Conservation (phyloP, 139 green algal genomes). For the Microglena sp. region DNA sequence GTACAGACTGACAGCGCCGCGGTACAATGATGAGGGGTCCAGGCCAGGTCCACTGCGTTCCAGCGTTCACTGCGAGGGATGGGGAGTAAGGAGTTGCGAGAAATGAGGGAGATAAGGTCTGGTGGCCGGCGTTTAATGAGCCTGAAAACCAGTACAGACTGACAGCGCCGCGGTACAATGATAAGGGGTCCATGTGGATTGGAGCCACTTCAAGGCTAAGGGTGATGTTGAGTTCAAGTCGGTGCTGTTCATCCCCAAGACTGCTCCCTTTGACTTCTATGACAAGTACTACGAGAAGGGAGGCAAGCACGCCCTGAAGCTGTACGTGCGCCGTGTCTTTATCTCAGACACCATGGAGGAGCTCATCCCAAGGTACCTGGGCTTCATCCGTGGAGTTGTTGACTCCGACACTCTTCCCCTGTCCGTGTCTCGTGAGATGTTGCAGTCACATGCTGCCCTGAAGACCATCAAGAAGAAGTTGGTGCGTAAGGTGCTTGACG, state of each 20-base stretch:
- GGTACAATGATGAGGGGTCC: too few species aligned
- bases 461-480: conserved; percentile 99
- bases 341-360: conserved; percentile 88
- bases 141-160: too few species aligned
- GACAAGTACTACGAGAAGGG: conserved; percentile 88
- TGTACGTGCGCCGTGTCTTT: conserved; percentile 94
- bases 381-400: conserved; percentile 83
- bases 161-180: too few species aligned
- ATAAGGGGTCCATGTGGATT: too few species aligned
- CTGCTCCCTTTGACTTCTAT: conserved; percentile 62
- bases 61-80: too few species aligned
- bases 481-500: conserved; percentile 80
- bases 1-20: too few species aligned
- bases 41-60: too few species aligned
- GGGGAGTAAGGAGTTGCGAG: too few species aligned
- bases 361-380: conserved; percentile 83
- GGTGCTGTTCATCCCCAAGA: conserved; percentile 82
- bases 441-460: conserved; percentile 72
- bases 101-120: too few species aligned
- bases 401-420: conserved; percentile 95
- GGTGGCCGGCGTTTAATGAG: too few species aligned
- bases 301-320: conserved; percentile 54
- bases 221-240: conserved; percentile 97
- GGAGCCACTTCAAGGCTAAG: too few species aligned
- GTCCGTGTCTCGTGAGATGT: conserved; percentile 82